Evolutionary conservation across 805 yeast species (phyloP), one percentile per base, ranked within the genome.

Genomic region (Candida boidinii): DNA sequence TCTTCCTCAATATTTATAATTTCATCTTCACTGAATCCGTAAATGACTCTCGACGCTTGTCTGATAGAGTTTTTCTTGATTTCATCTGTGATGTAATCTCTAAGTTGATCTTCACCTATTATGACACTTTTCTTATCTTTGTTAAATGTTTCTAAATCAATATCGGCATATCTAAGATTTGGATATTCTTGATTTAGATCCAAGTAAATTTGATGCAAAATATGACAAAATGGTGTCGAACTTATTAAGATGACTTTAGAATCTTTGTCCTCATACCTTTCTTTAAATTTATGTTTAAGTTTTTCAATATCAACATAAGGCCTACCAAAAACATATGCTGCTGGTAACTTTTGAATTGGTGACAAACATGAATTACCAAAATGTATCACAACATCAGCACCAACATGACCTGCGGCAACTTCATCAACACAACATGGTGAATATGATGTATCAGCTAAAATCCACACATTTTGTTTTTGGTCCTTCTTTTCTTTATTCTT

Each of bases 401-500:
- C 51, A 12, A 90, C 94, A 54, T 92, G 98, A 49, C 83, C 88
- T 1, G 96, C 94, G 0, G 98, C 97, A 18, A 90, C 94, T 49
- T 88, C 96, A 54, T 92, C 98, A 9, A 90, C 80, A 58, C 98
- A 92, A 56, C 98, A 92, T 1, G 95, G 68, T 19, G 95, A 84
- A 49, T 92, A 92, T 0, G 96, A 86, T 0, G 98, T 90, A 50
- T 92, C 98, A 0, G 97, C 98, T 23, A 92, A 60, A 13, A 90
- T 73, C 83, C 90, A 90, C 9, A 81, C 68, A 31, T 68, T 60
- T 42, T 50, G 51, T 7, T 35, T 33, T 14, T 38, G 38, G 5
- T 39, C 17, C 23, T 42, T 31, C 19, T 34, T 39, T 12, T 38
- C 41, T 24, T 38, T 31, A 15, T 45, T 38, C 40, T 44, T 38